Evolutionary conservation across 2,329 filamentous ascomycete genomes (phyloP), one percentile per base, ranked within the genome.

Genomic region (Fusarium sp.): DNA sequence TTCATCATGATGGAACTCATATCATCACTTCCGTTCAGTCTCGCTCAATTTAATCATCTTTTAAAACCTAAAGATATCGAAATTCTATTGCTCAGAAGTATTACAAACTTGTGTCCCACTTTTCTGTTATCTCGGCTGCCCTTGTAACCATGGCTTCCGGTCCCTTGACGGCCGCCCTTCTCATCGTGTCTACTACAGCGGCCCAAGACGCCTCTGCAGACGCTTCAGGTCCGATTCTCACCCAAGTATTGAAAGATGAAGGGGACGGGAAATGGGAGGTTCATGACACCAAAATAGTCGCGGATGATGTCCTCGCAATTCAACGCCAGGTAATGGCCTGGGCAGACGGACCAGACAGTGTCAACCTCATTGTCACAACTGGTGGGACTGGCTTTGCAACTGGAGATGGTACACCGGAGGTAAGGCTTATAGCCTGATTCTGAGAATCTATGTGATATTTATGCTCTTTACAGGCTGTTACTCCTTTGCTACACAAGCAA

Each of bases 301-400:
- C 92, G 13, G 96, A 99, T 79, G 88, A 90, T 77, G 85, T 91
- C 6, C 79, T 89, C 6, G 86, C 91, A 18, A 98, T 99, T 60
- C 94, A 97, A 76, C 85, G 85, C 15, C 86, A 90, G 53, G 87
- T 99, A 53, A 89, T 84, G 65, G 77, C 83, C 11, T 98, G 94
- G 93, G 85, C 92, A 0, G 94, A 97, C 79, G 81, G 86, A 11
- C 80, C 87, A 6, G 86, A 86, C 50, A 79, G 85, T 5, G 79
- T 91, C 52, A 95, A 97, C 80, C 82, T 98, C 62, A 88, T 99
- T 64, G 80, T 98, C 48, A 95, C 94, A 0, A 97, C 94, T 7
- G 96, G 96, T 23, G 96, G 96, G 3, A 99, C 96, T 2, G 96
- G 96, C 0, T 99, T 99, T 80, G 92, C 96, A 8, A 85, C 90